phyloP scores from a whole-genome alignment of 139 green algal genomes.

The Tetradesmus obliquus region DNA sequence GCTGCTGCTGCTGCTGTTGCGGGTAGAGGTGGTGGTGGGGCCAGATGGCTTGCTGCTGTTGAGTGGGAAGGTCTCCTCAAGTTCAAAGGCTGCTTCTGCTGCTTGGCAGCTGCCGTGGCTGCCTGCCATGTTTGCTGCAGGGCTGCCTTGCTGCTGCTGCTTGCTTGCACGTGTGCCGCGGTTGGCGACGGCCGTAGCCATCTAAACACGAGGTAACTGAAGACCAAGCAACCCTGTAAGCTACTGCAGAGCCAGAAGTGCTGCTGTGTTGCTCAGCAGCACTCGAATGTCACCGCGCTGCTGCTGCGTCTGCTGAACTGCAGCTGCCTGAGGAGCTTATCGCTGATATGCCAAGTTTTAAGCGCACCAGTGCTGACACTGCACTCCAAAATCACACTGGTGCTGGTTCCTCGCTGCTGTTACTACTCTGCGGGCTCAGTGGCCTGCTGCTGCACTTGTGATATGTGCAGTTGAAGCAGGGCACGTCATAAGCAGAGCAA shows the following conservation, averaged over 20 bases:
- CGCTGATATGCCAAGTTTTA: too few species aligned
- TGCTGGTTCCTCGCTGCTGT: not conserved
- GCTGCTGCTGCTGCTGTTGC: not conserved
- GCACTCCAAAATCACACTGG: not conserved
- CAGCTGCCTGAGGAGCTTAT: too few species aligned
- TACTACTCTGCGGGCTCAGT: slow-evolving; percentile 20
- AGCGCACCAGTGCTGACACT: not conserved
- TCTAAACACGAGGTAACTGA: not conserved
- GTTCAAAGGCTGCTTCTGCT: not conserved
- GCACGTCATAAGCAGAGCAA: slow-evolving; percentile 37
- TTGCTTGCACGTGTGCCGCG: not conserved
- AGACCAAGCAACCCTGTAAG: too few species aligned
- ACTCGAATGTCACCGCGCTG: not conserved
- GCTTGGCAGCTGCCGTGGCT: not conserved
- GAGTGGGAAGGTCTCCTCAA: not conserved
- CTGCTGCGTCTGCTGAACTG: not conserved
- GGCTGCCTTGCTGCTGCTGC: not conserved
- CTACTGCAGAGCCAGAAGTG: too few species aligned
- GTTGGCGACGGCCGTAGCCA: not conserved
- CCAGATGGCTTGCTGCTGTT: not conserved
- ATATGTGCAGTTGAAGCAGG: slow-evolving; percentile 1
- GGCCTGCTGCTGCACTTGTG: slow-evolving; percentile 3
- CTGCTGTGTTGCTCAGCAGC: not conserved
- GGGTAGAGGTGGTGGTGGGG: not conserved
- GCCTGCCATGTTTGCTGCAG: not conserved